Percentiles rank a stretch among this genome's conserved stretches.
phyloP scores from a whole-genome alignment of 2,329 filamentous ascomycete species.

The Lachnellula occidentalis region DNA sequence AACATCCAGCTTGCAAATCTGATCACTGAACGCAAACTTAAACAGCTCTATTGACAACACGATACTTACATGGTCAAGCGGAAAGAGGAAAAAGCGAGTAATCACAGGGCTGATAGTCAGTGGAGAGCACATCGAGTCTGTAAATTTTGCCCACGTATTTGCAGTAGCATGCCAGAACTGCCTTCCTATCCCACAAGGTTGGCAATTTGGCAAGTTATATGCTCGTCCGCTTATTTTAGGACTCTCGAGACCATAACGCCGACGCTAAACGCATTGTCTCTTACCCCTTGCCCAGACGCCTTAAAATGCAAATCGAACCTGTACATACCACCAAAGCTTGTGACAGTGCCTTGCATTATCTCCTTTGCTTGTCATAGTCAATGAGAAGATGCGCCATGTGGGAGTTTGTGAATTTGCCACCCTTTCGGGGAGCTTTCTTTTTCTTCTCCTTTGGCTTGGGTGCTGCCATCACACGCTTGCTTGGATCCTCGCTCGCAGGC shows the following conservation, averaged over 20 bases:
- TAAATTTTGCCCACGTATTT: background rate
- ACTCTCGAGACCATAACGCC: slow-evolving; percentile 3
- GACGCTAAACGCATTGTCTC: slow-evolving; percentile 3
- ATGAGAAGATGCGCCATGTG: slow-evolving; percentile 31
- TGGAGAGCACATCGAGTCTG: background rate
- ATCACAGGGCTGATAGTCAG: too few species aligned
- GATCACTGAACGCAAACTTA: background rate
- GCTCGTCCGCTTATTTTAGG: background rate
- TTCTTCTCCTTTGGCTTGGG: slow-evolving; percentile 34
- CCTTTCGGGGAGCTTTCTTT: slow-evolving; percentile 31
- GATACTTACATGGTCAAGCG: background rate
- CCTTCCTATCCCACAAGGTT: background rate
- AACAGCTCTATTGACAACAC: background rate
- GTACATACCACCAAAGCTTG: background rate
- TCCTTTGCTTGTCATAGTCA: slow-evolving; percentile 15
- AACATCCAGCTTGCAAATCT: background rate
- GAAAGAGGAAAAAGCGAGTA: background rate
- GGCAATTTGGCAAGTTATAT: background rate
- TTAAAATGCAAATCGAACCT: background rate
- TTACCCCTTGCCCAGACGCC: background rate
- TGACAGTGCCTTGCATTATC: background rate
- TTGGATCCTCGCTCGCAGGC: slow-evolving; percentile 34
- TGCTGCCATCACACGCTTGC: slow-evolving; percentile 31
- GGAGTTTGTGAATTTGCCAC: slow-evolving; percentile 32
- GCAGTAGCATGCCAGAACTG: background rate